Evolutionary conservation across 2,329 filamentous ascomycete species (phyloP).

Genomic region (Hymenoscyphus linearis): DNA sequence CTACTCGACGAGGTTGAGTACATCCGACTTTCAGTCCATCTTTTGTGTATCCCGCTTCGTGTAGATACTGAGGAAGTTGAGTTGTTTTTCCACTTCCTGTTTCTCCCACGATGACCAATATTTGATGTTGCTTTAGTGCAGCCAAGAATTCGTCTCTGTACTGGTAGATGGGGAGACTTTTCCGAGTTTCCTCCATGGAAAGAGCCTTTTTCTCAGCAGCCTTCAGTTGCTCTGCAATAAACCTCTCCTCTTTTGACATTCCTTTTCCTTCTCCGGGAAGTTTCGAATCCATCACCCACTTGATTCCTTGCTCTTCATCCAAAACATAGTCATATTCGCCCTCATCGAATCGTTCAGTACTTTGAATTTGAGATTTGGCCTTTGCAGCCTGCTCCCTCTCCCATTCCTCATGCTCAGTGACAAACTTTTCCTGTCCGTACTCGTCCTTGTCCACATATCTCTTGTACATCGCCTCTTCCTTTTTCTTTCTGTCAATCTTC

Average conservation of each 20-base stretch:
- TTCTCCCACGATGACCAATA: constrained; percentile 88
- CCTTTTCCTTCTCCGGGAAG: constrained; percentile 66
- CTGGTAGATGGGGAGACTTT: constrained; percentile 82
- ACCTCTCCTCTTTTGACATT: constrained; percentile 71
- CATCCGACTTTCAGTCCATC: constrained; percentile 81
- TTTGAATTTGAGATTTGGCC: constrained; percentile 78
- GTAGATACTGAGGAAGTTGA: constrained; percentile 87
- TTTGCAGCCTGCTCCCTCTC: constrained; percentile 84
- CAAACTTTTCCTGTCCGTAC: constrained; percentile 79
- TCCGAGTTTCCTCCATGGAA: constrained; percentile 86
- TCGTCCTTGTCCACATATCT: constrained; percentile 85
- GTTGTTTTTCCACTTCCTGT: constrained; percentile 96
- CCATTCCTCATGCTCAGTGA: constrained; percentile 96
- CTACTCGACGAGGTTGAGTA: constrained; percentile 90
- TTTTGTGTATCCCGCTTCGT: constrained; percentile 86
- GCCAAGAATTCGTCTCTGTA: constrained; percentile 81
- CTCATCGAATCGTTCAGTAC: constrained; percentile 68
- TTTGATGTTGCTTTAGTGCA: constrained; percentile 81
- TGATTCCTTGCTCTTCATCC: constrained; percentile 82
- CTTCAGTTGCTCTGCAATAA: constrained; percentile 75
- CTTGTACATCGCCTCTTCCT: constrained; percentile 85
- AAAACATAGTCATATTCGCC: constrained; percentile 90
- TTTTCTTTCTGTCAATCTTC: constrained; percentile 80
- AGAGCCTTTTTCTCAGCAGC: constrained; percentile 83
- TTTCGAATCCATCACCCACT: constrained; percentile 72